Evolutionary conservation across 495 filamentous ascomycete species (phyloP).

Genomic region (Penicillium soppii): DNA sequence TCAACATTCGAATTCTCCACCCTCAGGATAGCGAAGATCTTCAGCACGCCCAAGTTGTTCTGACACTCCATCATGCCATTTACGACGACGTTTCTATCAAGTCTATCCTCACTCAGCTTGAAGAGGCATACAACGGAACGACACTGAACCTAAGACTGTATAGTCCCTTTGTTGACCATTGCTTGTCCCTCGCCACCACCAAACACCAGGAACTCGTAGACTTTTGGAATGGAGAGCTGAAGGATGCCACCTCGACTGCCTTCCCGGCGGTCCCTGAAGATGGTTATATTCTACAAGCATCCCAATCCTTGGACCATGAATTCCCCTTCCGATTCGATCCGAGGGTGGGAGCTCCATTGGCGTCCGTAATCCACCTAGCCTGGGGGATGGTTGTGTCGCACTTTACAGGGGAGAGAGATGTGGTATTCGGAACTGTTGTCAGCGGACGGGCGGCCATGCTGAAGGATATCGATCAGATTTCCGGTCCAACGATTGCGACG

Average conservation of each 20-base stretch:
- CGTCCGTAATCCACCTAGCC: slow-evolving; percentile 49
- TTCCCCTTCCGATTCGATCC: no score
- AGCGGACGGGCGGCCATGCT: slow-evolving; percentile 17
- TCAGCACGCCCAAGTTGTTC: slow-evolving; percentile 10
- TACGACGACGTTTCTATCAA: slow-evolving; percentile 57
- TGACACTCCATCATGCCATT: slow-evolving; percentile 57
- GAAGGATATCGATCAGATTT: not conserved
- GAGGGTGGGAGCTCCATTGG: slow-evolving; percentile 52
- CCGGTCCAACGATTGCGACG: slow-evolving; percentile 6
- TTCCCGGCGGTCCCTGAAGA: not conserved
- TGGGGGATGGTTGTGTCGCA: slow-evolving; percentile 45
- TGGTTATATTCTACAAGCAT: slow-evolving; percentile 19
- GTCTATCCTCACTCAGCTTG: not conserved
- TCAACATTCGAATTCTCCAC: no score
- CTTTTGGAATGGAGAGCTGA: no score
- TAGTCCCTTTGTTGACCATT: no score
- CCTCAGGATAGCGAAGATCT: no score
- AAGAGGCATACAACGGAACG: not conserved
- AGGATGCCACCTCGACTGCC: not conserved
- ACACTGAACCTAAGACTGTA: no score
- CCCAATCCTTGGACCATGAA: not conserved
- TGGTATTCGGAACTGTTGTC: slow-evolving; percentile 19
- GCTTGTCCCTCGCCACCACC: no score
- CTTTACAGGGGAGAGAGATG: slow-evolving; percentile 50
- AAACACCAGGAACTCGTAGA: no score